Percentiles rank a stretch among this genome's conserved stretches.
Evolutionary conservation across 352 stramenopile genomes (phyloP).

Genomic region (Pythium myriotylum): DNA sequence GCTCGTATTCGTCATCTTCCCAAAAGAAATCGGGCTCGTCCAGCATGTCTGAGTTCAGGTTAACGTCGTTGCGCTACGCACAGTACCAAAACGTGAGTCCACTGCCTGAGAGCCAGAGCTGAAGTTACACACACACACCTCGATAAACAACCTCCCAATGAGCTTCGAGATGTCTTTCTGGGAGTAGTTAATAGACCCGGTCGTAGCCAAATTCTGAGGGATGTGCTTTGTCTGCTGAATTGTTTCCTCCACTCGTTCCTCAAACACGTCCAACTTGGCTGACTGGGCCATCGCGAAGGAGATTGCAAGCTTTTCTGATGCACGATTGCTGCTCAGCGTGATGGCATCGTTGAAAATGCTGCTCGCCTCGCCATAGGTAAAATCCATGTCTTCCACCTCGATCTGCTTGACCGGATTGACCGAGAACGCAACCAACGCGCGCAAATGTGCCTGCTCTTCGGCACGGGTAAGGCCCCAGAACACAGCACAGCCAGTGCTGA

Average conservation of each 20-base stretch:
- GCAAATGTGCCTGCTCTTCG: constrained; percentile 80
- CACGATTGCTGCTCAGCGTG: constrained; percentile 74
- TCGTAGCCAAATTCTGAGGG: constrained; percentile 85
- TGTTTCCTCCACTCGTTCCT: constrained; percentile 85
- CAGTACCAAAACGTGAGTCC: too few relatives aligned
- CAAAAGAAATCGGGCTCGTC: constrained; percentile 95
- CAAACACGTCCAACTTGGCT: constrained; percentile 91
- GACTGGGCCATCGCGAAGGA: constrained; percentile 93
- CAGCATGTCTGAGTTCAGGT: constrained; percentile 94
- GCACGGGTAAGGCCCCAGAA: constrained; percentile 88
- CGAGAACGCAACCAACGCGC: constrained; percentile 59
- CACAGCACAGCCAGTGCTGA: constrained; percentile 82
- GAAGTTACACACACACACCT: constrained; percentile 34
- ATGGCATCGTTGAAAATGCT: constrained; percentile 85
- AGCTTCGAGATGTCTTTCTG: constrained; percentile 91
- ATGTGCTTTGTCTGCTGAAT: constrained; percentile 90
- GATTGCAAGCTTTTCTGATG: constrained; percentile 90
- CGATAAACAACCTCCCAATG: constrained; percentile 90
- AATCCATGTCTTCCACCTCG: constrained; percentile 91
- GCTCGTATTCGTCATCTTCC: constrained; percentile 93
- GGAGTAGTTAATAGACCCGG: constrained; percentile 90
- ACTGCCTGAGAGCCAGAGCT: too few relatives aligned
- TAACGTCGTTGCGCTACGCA: constrained; percentile 92
- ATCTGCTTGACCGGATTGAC: constrained; percentile 78
- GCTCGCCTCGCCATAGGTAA: constrained; percentile 73